A percentile compares a stretch with the other conserved stretches of the same genome.
Conservation (phyloP, 1,139 yeast genomes). For the Saccharomyces hybrid region DNA sequence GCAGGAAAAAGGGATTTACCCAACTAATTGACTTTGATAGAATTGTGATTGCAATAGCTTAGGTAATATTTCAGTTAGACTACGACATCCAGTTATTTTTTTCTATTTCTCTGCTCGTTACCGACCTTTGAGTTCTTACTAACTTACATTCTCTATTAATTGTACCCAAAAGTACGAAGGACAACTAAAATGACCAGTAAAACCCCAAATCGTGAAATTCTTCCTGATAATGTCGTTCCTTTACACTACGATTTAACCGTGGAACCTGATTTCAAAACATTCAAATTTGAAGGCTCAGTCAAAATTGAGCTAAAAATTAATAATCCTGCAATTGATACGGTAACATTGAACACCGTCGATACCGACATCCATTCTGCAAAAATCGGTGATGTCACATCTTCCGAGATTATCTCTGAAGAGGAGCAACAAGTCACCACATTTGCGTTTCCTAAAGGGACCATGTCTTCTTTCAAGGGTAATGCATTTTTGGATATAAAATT, state of each 20-base stretch:
- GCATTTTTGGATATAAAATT: slow-evolving; percentile 47
- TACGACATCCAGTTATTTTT: background rate
- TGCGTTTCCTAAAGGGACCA: slow-evolving; percentile 41
- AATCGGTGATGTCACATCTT: slow-evolving; percentile 34
- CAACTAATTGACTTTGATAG: background rate
- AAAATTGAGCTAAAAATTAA: slow-evolving; percentile 57
- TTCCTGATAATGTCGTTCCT: slow-evolving; percentile 69
- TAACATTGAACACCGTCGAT: slow-evolving; percentile 52
- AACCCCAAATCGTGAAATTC: slow-evolving; percentile 44
- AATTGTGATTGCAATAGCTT: background rate
- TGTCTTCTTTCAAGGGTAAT: slow-evolving; percentile 34
- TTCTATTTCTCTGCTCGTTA: background rate
- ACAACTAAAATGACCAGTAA: slow-evolving; percentile 4
- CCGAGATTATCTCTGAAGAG: slow-evolving; percentile 37
- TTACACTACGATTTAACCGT: slow-evolving; percentile 60
- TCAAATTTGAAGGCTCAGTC: slow-evolving; percentile 62
- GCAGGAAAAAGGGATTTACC: background rate
- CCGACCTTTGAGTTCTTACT: background rate
- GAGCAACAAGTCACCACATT: slow-evolving; percentile 62
- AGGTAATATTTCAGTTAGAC: background rate
- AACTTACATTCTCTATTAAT: background rate
- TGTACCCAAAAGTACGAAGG: background rate
- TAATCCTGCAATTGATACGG: slow-evolving; percentile 31
- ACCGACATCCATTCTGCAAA: slow-evolving; percentile 51
- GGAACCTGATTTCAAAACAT: slow-evolving; percentile 66